phyloP scores from a whole-genome alignment of 768 basidiomycete species.

The Naganishia onofrii region DNA sequence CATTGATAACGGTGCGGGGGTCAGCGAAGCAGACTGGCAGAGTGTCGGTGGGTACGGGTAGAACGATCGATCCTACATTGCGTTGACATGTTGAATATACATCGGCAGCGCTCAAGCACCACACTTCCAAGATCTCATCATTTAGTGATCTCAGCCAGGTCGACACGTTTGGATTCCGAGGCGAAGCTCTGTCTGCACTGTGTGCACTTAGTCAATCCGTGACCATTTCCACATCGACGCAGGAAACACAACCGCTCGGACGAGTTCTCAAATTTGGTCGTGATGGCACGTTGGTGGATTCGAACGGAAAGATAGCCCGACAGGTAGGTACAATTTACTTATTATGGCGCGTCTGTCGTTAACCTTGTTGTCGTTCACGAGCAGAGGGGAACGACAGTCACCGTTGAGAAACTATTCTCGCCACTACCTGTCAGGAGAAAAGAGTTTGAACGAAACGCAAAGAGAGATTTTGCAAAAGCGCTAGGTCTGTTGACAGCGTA shows the following conservation, averaged over 20 bases:
- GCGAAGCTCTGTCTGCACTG: slow-evolving; percentile 90
- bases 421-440: slow-evolving; percentile 86
- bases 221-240: slow-evolving; percentile 70
- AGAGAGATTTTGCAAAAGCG: slow-evolving; percentile 84
- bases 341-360: neutral
- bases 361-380: neutral
- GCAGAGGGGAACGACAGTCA: slow-evolving; percentile 83
- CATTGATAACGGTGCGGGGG: slow-evolving; percentile 86
- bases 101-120: slow-evolving; percentile 75
- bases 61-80: slow-evolving; percentile 35
- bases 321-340: slow-evolving; percentile 58
- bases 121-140: slow-evolving; percentile 83
- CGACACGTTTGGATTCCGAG: slow-evolving; percentile 86
- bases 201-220: slow-evolving; percentile 77
- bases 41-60: slow-evolving; percentile 61
- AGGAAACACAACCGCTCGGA: slow-evolving; percentile 71
- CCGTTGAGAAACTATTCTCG: slow-evolving; percentile 68
- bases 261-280: slow-evolving; percentile 70
- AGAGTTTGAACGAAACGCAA: slow-evolving; percentile 81
- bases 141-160: slow-evolving; percentile 69
- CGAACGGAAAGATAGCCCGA: slow-evolving; percentile 61
- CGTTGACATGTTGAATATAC: neutral
- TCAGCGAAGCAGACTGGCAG: slow-evolving; percentile 71
- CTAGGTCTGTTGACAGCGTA: slow-evolving; percentile 80
- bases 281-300: slow-evolving; percentile 62